A percentile compares a stretch with the other conserved stretches of the same genome.
Conservation (phyloP, 495 filamentous ascomycete species). For the Aspergillus taichungensis region DNA sequence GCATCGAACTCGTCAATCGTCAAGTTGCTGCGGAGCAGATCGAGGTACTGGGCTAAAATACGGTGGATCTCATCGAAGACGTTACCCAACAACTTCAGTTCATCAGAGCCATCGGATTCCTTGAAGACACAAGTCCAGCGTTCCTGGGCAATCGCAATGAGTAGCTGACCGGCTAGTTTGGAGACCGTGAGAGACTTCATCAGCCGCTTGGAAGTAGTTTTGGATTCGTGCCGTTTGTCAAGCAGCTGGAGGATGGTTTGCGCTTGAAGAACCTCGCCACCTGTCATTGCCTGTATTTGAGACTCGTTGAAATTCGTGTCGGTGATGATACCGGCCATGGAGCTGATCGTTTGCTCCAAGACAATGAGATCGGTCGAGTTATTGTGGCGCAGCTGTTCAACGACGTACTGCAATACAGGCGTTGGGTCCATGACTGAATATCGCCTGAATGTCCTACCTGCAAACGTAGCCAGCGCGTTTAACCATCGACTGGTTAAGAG, state of each 20-base stretch:
- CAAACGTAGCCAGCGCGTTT: constrained; percentile 72
- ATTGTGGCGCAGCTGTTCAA: constrained; percentile 67
- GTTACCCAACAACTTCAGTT: constrained; percentile 72
- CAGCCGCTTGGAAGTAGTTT: constrained; percentile 61
- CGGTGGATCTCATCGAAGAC: constrained; percentile 85
- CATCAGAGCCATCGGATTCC: constrained; percentile 53
- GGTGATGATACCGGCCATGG: constrained; percentile 87
- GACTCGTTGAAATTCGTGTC: constrained; percentile 77
- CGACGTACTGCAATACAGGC: constrained; percentile 83
- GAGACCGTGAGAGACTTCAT: constrained; percentile 69
- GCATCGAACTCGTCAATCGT: constrained; percentile 69
- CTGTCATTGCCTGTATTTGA: constrained; percentile 78
- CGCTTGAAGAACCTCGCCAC: constrained; percentile 67
- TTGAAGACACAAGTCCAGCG: constrained; percentile 70
- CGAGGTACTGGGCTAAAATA: constrained; percentile 78
- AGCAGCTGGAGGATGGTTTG: constrained; percentile 69
- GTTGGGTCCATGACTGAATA: constrained; percentile 72
- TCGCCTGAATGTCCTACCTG: constrained; percentile 77
- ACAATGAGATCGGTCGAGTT: constrained; percentile 83
- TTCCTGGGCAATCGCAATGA: constrained; percentile 86
- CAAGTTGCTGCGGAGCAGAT: constrained; percentile 74
- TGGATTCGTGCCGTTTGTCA: constrained; percentile 66
- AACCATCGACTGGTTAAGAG: constrained; percentile 87
- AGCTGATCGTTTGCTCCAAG: constrained; percentile 74
- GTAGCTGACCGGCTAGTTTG: constrained; percentile 62